These are phyloP conservation scores for Arthrobotrys entomopaga DNA, from an alignment of 2,329 filamentous ascomycete species.

Conservation along the genomic window DNA sequence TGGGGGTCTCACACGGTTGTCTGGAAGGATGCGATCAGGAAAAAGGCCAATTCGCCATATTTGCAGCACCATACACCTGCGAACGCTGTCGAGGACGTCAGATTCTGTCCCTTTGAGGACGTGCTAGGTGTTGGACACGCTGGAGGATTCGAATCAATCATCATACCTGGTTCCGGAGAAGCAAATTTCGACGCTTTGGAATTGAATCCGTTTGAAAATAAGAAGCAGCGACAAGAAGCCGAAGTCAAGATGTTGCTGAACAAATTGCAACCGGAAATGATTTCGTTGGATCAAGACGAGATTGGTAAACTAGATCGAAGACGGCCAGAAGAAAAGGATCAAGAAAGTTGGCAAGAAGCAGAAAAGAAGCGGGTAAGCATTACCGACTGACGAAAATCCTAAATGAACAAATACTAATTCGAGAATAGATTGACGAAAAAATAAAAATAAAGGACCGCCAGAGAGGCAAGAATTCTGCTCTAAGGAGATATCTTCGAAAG, in stretches of 20 bases:
- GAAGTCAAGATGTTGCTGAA: conserved; percentile 91
- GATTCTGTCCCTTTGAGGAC: conserved; percentile 96
- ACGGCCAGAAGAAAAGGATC: conserved; percentile 78
- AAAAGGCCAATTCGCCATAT: conserved; percentile 81
- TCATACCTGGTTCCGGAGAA: conserved; percentile 94
- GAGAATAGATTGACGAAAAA: conserved; percentile 67
- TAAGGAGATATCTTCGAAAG: conserved; percentile 90
- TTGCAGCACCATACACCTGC: conserved; percentile 93
- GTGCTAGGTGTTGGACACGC: conserved; percentile 85
- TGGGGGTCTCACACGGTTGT: conserved; percentile 85
- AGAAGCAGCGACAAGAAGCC: conserved; percentile 88
- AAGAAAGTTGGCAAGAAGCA: conserved; percentile 81
- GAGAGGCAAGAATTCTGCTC: conserved; percentile 85
- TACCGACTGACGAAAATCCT: background rate
- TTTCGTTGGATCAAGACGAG: conserved; percentile 89
- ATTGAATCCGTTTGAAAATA: conserved; percentile 92
- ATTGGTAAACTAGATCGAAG: conserved; percentile 87
- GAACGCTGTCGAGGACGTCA: conserved; percentile 78
- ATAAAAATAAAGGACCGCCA: conserved; percentile 74
- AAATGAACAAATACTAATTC: conserved; percentile 61
- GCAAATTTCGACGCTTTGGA: conserved; percentile 95
- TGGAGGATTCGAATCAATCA: conserved; percentile 85
- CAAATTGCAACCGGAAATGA: conserved; percentile 97
- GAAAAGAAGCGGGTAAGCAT: conserved; percentile 62
- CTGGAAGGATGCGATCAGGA: conserved; percentile 85